Conservation (phyloP, 1,284 basidiomycete species). For the Exobasidium cylindrosporum region DNA sequence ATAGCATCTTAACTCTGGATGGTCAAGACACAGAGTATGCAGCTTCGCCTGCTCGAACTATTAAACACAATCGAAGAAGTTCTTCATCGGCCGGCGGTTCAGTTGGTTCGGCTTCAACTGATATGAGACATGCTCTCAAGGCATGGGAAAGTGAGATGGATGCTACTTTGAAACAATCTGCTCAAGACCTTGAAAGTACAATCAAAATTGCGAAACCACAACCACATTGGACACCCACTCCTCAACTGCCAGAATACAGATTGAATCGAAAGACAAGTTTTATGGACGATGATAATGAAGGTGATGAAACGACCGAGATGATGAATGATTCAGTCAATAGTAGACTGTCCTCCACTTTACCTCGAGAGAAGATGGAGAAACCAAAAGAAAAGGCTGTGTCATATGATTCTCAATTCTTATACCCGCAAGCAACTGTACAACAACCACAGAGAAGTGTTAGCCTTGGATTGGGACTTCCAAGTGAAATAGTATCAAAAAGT, state of each 20-base stretch:
- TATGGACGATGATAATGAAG: conserved; percentile 29
- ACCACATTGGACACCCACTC: conserved; percentile 32
- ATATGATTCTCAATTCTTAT: conserved; percentile 3
- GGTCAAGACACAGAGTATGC: neutral
- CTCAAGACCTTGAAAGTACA: conserved; percentile 21
- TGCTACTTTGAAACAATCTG: conserved; percentile 27
- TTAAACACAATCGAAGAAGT: neutral
- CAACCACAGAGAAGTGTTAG: neutral
- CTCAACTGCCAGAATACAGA: conserved; percentile 31
- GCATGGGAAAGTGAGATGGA: conserved; percentile 42
- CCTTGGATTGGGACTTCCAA: neutral
- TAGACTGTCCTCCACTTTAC: neutral
- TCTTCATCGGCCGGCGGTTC: neutral
- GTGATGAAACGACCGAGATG: neutral
- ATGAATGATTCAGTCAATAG: neutral
- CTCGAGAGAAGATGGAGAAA: neutral
- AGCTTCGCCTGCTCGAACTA: neutral
- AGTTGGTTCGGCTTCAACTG: neutral
- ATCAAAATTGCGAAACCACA: conserved; percentile 19
- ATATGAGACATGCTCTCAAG: conserved; percentile 25
- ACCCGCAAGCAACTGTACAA: neutral
- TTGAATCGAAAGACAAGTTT: conserved; percentile 30
- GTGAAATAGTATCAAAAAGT: neutral
- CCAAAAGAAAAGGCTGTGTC: neutral
- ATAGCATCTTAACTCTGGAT: neutral